Base-by-base conservation (phyloP, 192 early-diverging fungal genomes). In the Pilaira anomala region DNA sequence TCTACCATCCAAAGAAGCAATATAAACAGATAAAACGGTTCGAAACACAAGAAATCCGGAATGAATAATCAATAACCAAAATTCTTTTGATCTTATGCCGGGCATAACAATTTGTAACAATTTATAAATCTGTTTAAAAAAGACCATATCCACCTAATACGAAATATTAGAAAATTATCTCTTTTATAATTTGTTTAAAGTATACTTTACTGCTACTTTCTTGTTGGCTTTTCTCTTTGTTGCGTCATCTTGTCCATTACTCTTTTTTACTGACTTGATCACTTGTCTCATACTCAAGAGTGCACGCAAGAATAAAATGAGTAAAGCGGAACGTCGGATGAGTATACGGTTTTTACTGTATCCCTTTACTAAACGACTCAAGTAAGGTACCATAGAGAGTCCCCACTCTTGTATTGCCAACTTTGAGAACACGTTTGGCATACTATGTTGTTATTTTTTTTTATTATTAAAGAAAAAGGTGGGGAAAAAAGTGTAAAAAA, bases 11-110 rank as follows among this genome's bases (percentile, higher is more conserved):
- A 93, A 78, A 26, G 90, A 75, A 3, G 96, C 95, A 45, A 98
- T 91, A 48, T 91, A 94, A 1, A 98, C 85, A 18, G 93, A 95
- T 29, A 98, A 73, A 42, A 93, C 80, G 2, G 96, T 96, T 40
- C 96, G 80, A 53, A 92, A 88, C 18, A 98, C 81, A 78, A 97
- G 79, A 75, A 98, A 92, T 9, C 83, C 81, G 48, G 91, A 91
- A 73, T 95, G 95, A 28, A 91, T 73, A 26, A 87, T 75, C 24
- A 98, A 74, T 72, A 98, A 78, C 78, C 83, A 86, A 68, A 94
- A 91, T 70, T 98, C 96, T 56, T 87, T 91, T 39, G 87, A 88
- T 4, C 80, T 57, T 30, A 92, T 73, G 4, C 94, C 91, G 16
- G 96, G 96, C 60, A 98, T 87, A 29, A 88, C 89, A 60, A 98